phyloP scores from a whole-genome alignment of 1,139 yeast species.

The Arxiozyma heterogenica region DNA sequence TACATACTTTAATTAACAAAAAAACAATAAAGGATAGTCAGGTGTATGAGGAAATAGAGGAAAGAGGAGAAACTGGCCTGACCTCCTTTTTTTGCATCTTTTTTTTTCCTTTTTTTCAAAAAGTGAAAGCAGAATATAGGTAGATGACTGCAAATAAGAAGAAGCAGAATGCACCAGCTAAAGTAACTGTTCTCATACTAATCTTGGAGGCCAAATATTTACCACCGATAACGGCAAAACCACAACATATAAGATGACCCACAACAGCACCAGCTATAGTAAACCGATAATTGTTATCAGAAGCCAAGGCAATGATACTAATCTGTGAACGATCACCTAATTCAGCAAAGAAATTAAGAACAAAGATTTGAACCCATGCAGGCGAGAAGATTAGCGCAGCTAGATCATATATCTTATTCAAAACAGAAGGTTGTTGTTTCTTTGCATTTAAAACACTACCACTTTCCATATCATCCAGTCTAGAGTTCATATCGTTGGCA shows the following conservation, averaged over 20 bases:
- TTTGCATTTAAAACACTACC: constrained; percentile 32
- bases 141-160: constrained; percentile 74
- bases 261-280: constrained; percentile 82
- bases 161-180: constrained; percentile 85
- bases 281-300: constrained; percentile 86
- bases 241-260: constrained; percentile 89
- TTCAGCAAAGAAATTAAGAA: constrained; percentile 94
- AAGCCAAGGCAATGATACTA: constrained; percentile 98
- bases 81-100: too few relatives aligned
- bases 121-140: constrained; percentile 49
- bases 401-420: constrained; percentile 36
- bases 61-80: too few relatives aligned
- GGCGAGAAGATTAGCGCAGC: constrained; percentile 70
- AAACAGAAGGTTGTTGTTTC: constrained; percentile 6
- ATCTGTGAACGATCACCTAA: constrained; percentile 99
- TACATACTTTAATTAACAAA: background rate
- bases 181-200: constrained; percentile 82
- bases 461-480: constrained; percentile 48
- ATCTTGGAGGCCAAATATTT: constrained; percentile 80
- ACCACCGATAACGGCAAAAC: constrained; percentile 91
- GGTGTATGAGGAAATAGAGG: background rate
- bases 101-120: background rate
- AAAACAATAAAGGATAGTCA: background rate
- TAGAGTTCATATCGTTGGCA: constrained; percentile 45
- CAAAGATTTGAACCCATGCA: constrained; percentile 86